These are phyloP conservation scores for Starmerella powellii DNA, from an alignment of 805 yeast species.

Conservation along the genomic window DNA sequence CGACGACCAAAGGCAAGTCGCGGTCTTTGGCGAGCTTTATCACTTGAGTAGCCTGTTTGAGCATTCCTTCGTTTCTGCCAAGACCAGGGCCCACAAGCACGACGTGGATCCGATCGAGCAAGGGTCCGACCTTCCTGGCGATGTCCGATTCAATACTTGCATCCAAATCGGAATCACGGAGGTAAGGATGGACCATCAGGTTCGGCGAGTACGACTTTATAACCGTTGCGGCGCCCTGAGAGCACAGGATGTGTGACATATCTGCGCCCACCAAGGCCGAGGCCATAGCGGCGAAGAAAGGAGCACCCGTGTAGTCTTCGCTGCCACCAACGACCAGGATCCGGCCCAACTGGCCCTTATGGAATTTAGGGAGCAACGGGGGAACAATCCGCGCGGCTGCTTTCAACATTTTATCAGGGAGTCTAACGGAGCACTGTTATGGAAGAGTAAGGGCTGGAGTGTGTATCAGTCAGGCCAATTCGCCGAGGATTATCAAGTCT, in stretches of 20 bases:
- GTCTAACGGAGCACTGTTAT: not conserved
- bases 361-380: conserved; percentile 38
- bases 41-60: conserved; percentile 45
- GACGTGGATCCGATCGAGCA: conserved; percentile 61
- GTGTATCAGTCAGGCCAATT: too few species aligned
- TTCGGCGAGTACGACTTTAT: conserved; percentile 86
- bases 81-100: conserved; percentile 89
- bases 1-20: conserved; percentile 63
- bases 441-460: not conserved
- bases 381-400: conserved; percentile 53
- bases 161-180: conserved; percentile 45
- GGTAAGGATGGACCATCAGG: conserved; percentile 89
- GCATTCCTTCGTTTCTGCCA: conserved; percentile 68
- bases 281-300: conserved; percentile 78
- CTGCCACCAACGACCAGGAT: conserved; percentile 86
- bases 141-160: conserved; percentile 23
- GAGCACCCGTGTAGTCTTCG: conserved; percentile 95
- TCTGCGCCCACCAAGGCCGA: conserved; percentile 80
- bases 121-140: conserved; percentile 29
- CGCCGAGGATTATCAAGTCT: too few species aligned
- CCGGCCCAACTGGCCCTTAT: conserved; percentile 89
- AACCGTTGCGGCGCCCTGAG: conserved; percentile 58
- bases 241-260: conserved; percentile 82
- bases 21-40: conserved; percentile 45
- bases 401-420: conserved; percentile 24